Evolutionary conservation across 352 stramenopile genomes (phyloP).

Genomic region (Aphanomyces stellatus): DNA sequence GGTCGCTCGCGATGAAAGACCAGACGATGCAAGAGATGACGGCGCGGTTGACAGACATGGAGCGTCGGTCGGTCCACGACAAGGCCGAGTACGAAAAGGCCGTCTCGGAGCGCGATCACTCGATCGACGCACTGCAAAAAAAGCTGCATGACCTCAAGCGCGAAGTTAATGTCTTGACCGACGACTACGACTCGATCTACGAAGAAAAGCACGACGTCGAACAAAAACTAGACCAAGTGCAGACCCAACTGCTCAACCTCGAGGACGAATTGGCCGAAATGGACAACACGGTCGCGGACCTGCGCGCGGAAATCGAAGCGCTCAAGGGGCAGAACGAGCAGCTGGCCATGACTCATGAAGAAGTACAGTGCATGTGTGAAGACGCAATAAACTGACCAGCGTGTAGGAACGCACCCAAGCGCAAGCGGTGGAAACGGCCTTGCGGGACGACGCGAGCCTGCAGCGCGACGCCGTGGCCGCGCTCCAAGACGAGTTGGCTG

Average conservation of each 20-base stretch:
- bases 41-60: not conserved
- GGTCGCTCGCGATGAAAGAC: not conserved
- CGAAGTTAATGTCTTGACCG: slow-evolving; percentile 11
- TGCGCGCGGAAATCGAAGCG: not conserved
- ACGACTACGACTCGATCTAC: slow-evolving; percentile 17
- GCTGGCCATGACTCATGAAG: not conserved
- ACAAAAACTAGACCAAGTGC: not conserved
- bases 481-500: not conserved
- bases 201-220: slow-evolving; percentile 20
- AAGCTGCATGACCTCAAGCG: slow-evolving; percentile 15
- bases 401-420: not conserved
- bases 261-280: slow-evolving; percentile 39
- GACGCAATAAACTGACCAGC: not conserved
- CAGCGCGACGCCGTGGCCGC: not conserved
- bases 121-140: slow-evolving; percentile 10
- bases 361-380: not conserved
- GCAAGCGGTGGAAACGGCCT: not conserved
- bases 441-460: too few relatives aligned
- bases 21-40: slow-evolving; percentile 1
- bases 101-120: slow-evolving; percentile 2
- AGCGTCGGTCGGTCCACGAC: slow-evolving; percentile 2
- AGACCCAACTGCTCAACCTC: slow-evolving; percentile 26
- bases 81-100: slow-evolving; percentile 12
- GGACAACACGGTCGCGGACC: slow-evolving; percentile 6
- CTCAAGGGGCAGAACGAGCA: not conserved